Evolutionary conservation across 2,329 filamentous ascomycete genomes (phyloP).

Genomic region (Stagonosporopsis chrysanthemi): DNA sequence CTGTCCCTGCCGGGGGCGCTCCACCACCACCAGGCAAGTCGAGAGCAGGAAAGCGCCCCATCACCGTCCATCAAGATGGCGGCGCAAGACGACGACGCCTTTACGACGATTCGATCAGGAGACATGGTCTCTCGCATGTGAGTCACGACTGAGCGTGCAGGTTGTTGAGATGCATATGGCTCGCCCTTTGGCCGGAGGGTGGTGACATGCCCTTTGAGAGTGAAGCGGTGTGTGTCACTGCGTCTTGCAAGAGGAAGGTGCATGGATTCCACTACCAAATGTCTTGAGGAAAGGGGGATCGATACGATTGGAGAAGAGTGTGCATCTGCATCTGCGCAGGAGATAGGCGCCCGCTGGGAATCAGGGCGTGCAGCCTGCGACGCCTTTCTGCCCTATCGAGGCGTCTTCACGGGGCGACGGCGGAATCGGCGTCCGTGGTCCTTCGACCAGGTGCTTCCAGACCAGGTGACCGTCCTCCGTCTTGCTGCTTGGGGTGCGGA

Average conservation of each 20-base stretch:
- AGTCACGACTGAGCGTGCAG: not conserved
- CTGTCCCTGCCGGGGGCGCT: not conserved
- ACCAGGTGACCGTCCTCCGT: not conserved
- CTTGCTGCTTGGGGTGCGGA: slow-evolving; percentile 14
- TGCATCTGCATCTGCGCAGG: not conserved
- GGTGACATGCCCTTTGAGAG: slow-evolving; percentile 1
- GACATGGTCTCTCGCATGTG: not conserved
- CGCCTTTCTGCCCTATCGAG: not conserved
- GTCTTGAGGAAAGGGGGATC: not conserved
- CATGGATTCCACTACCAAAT: not conserved
- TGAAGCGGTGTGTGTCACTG: slow-evolving; percentile 20
- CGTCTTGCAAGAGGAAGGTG: slow-evolving; percentile 8
- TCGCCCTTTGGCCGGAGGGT: not conserved
- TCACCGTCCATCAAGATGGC: too few species aligned
- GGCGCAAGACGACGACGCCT: not conserved
- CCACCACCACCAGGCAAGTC: not conserved
- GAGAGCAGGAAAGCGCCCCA: not conserved
- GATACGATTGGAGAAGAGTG: not conserved
- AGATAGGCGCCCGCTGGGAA: slow-evolving; percentile 14
- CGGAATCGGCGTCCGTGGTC: slow-evolving; percentile 7
- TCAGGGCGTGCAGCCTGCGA: not conserved
- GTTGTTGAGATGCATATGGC: slow-evolving; percentile 11
- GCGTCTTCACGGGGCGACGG: slow-evolving; percentile 2
- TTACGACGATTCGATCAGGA: not conserved
- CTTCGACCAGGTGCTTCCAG: slow-evolving; percentile 8